Conservation (phyloP, 2,329 filamentous ascomycete species). For the Pseudocercospora macadamiae region DNA sequence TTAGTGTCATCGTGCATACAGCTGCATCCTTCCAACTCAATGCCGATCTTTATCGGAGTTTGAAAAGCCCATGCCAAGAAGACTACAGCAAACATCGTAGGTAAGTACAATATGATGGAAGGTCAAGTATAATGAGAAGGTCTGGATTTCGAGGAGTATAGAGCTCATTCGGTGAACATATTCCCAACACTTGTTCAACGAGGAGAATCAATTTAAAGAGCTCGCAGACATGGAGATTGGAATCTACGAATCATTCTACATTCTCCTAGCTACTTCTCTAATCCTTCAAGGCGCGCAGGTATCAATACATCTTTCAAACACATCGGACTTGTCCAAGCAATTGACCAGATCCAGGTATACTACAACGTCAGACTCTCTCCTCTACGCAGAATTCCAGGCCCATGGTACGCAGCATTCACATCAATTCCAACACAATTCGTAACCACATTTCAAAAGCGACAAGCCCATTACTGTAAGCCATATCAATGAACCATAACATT, state of each 20-base stretch:
- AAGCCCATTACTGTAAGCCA: slow-evolving; percentile 39
- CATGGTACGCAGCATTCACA: slow-evolving; percentile 12
- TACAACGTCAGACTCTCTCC: slow-evolving; percentile 17
- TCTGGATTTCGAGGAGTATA: too few species aligned
- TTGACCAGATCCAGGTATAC: neutral
- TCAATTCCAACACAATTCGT: slow-evolving; percentile 8
- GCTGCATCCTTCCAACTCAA: too few species aligned
- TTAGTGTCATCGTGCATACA: neutral
- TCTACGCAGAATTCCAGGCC: neutral
- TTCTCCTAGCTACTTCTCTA: neutral
- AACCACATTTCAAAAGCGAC: slow-evolving; percentile 6
- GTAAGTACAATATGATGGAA: too few species aligned
- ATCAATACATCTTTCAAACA: neutral
- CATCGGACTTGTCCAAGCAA: neutral
- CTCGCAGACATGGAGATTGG: too few species aligned
- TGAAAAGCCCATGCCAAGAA: slow-evolving; percentile 2
- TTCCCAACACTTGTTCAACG: neutral
- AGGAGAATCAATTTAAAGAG: too few species aligned
- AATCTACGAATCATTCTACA: too few species aligned
- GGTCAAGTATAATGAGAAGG: too few species aligned
- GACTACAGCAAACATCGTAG: too few species aligned
- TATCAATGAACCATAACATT: too few species aligned
- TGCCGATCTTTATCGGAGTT: neutral
- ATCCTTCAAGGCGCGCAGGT: neutral
- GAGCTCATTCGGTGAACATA: neutral